phyloP scores from a whole-genome alignment of 345 rosid genomes.

The Kandelia obovata region DNA sequence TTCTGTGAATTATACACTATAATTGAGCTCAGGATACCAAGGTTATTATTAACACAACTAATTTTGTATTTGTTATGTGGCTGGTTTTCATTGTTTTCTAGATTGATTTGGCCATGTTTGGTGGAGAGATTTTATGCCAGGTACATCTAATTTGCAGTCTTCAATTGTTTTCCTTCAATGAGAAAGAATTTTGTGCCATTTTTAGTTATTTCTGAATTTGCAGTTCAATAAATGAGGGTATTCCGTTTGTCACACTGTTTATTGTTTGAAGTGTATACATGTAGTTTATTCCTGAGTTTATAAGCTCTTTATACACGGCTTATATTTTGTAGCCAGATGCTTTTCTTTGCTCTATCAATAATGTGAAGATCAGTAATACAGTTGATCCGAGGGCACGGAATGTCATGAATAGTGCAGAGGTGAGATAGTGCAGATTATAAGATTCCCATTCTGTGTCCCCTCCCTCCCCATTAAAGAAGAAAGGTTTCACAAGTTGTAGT shows the following conservation, averaged over 20 bases:
- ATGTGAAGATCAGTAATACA: slow-evolving; percentile 78
- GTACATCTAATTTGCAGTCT: slow-evolving; percentile 39
- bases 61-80: slow-evolving; percentile 20
- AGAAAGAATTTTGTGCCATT: neutral
- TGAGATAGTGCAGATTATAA: slow-evolving; percentile 21
- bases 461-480: too few species aligned
- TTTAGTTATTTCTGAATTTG: neutral
- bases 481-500: too few species aligned
- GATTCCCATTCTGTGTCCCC: neutral
- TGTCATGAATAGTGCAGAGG: slow-evolving; percentile 70
- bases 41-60: slow-evolving; percentile 4
- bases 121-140: slow-evolving; percentile 94
- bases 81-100: slow-evolving; percentile 28
- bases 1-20: slow-evolving; percentile 1
- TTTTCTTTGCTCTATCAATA: slow-evolving; percentile 87
- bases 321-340: slow-evolving; percentile 89
- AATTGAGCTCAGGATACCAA: neutral
- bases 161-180: neutral
- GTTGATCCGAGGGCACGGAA: slow-evolving; percentile 78
- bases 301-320: slow-evolving; percentile 23
- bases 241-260: neutral
- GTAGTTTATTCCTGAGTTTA: neutral
- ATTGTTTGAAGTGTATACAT: neutral
- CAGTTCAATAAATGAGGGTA: neutral
- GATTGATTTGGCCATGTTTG: slow-evolving; percentile 90